phyloP scores from a whole-genome alignment of 148 eudicot species.

The Silene latifolia region DNA sequence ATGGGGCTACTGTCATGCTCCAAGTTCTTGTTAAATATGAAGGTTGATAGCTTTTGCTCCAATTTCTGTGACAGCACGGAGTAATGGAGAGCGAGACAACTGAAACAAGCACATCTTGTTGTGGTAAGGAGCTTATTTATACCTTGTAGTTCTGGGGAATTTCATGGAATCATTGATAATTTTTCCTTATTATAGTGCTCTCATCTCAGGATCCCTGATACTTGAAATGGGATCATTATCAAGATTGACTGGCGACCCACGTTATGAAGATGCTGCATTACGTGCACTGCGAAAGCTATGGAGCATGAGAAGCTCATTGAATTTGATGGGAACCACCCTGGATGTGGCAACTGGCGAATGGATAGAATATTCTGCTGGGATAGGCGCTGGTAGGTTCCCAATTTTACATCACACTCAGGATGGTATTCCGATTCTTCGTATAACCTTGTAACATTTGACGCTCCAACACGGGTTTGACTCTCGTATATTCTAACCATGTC shows the following conservation, averaged over 20 bases:
- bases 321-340: constrained; percentile 88
- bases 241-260: constrained; percentile 81
- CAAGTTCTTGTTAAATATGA: constrained; percentile 14
- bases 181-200: constrained; percentile 27
- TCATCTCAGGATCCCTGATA: constrained; percentile 73
- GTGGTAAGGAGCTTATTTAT: constrained; percentile 53
- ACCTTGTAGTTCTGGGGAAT: constrained; percentile 1
- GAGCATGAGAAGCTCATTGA: constrained; percentile 95
- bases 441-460: background rate
- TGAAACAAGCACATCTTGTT: constrained; percentile 97
- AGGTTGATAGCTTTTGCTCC: constrained; percentile 39
- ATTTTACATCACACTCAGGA: constrained; percentile 1
- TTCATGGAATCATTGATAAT: constrained; percentile 6
- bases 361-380: constrained; percentile 90
- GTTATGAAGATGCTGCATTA: constrained; percentile 79
- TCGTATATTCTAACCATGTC: too few species aligned
- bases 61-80: constrained; percentile 87
- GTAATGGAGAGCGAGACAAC: constrained; percentile 92
- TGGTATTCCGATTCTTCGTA: too few species aligned
- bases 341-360: constrained; percentile 87
- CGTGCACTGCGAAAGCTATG: constrained; percentile 87
- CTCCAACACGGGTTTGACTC: background rate
- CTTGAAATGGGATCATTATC: constrained; percentile 98
- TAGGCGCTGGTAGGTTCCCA: constrained; percentile 77
- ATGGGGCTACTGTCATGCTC: constrained; percentile 8